Conservation (phyloP, 805 yeast genomes). For the Saccharomycopsis capsularis region DNA sequence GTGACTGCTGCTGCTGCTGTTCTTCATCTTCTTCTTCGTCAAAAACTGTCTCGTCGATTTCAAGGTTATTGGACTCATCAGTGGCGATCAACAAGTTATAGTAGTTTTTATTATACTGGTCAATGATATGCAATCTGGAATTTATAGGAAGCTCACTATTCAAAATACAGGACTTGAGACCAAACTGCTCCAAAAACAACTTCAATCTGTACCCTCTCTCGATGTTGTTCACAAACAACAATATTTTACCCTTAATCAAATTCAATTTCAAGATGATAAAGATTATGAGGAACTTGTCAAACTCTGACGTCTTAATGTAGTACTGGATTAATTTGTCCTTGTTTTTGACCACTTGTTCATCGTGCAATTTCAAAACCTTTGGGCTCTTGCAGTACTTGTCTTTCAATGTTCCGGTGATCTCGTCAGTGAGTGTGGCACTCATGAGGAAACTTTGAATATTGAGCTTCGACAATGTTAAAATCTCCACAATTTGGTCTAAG, state of each 20-base stretch:
- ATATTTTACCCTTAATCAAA: conserved; percentile 83
- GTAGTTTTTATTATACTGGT: conserved; percentile 86
- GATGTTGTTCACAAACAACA: conserved; percentile 85
- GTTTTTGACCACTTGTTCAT: conserved; percentile 47
- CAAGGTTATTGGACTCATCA: conserved; percentile 71
- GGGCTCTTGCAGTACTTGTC: conserved; percentile 72
- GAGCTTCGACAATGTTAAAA: conserved; percentile 39
- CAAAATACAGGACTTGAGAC: conserved; percentile 78
- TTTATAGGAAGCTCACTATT: conserved; percentile 91
- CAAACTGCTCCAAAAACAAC: conserved; percentile 89
- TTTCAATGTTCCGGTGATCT: conserved; percentile 63
- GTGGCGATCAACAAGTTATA: conserved; percentile 89
- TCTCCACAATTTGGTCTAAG: conserved; percentile 59
- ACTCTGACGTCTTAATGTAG: conserved; percentile 78
- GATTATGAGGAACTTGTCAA: conserved; percentile 84
- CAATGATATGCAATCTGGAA: conserved; percentile 90
- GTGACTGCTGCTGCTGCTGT: conserved; percentile 20
- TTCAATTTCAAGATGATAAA: conserved; percentile 88
- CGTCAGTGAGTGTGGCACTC: conserved; percentile 94
- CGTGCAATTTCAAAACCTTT: conserved; percentile 73
- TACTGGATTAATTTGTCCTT: conserved; percentile 69
- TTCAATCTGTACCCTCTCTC: conserved; percentile 93
- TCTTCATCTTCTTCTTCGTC: conserved; percentile 26
- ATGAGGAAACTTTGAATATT: conserved; percentile 80
- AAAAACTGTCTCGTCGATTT: conserved; percentile 31